phyloP scores from a whole-genome alignment of 2,329 filamentous ascomycete species.

The Colletotrichum gloeosporioides region DNA sequence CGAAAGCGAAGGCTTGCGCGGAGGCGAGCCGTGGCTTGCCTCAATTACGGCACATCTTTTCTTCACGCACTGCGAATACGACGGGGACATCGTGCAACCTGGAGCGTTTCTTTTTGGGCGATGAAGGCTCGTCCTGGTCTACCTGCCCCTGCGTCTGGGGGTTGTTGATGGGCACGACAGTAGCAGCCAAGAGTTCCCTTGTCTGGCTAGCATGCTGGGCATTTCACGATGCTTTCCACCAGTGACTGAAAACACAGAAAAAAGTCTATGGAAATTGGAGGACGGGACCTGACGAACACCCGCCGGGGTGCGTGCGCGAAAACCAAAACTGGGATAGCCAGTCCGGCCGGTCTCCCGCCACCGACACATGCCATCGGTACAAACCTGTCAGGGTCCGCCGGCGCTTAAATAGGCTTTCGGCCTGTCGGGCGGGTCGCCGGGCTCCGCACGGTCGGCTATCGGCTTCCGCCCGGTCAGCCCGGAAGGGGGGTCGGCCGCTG shows the following conservation, averaged over 20 bases:
- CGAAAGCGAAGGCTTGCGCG: not conserved
- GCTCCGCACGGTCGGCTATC: conserved; percentile 10
- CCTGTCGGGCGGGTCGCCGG: conserved; percentile 3
- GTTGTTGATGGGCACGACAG: not conserved
- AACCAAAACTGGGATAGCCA: not conserved
- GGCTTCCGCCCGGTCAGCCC: not conserved
- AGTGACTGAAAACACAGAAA: not conserved
- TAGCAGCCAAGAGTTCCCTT: not conserved
- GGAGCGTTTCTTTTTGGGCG: not conserved
- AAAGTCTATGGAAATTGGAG: not conserved
- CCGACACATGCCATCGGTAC: not conserved
- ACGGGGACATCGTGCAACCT: not conserved
- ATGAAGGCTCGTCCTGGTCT: not conserved
- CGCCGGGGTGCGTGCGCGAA: not conserved
- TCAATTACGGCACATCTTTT: not conserved
- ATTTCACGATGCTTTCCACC: not conserved
- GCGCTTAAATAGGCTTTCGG: not conserved
- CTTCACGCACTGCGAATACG: not conserved
- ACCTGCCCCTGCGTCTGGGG: not conserved
- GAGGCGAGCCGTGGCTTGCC: not conserved
- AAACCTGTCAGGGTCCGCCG: not conserved
- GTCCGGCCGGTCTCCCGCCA: not conserved
- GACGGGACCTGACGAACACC: conserved; percentile 1
- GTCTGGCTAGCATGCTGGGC: not conserved
- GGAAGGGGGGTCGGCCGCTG: not conserved